phyloP scores from a whole-genome alignment of 192 early-diverging fungal species.

The Linnemannia elongata region DNA sequence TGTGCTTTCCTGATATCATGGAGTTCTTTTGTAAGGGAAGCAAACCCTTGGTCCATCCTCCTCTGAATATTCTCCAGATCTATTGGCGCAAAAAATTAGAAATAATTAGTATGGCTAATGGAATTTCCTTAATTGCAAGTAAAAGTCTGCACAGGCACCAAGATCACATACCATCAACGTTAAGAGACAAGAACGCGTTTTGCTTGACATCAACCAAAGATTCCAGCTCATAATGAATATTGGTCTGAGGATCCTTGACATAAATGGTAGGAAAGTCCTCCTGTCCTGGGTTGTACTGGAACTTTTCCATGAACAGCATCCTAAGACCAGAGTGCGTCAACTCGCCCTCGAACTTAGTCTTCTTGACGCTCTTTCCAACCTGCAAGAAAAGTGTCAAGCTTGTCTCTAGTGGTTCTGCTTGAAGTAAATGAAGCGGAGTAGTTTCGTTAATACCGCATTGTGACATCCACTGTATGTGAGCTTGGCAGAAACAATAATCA shows the following conservation, averaged over 20 bases:
- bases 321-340: slow-evolving; percentile 69
- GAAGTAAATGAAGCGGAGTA: not conserved
- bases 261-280: slow-evolving; percentile 78
- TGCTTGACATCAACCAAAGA: slow-evolving; percentile 71
- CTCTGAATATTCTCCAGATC: slow-evolving; percentile 61
- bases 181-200: slow-evolving; percentile 67
- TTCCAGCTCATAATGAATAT: slow-evolving; percentile 77
- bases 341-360: slow-evolving; percentile 65
- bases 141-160: not conserved
- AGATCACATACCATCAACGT: slow-evolving; percentile 62
- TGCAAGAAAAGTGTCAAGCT: slow-evolving; percentile 70
- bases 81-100: slow-evolving; percentile 15
- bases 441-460: not conserved
- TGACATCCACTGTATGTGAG: not conserved
- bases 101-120: not conserved
- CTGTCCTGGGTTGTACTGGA: slow-evolving; percentile 71
- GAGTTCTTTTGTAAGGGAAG: slow-evolving; percentile 54
- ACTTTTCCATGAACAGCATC: slow-evolving; percentile 83
- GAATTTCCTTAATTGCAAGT: not conserved
- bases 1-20: slow-evolving; percentile 58
- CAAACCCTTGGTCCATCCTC: slow-evolving; percentile 59
- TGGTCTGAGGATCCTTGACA: slow-evolving; percentile 67
- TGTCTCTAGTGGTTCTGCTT: slow-evolving; percentile 21
- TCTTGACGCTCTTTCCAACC: slow-evolving; percentile 74
- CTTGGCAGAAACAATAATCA: not conserved